Evolutionary conservation across 1,284 basidiomycete species (phyloP).

Genomic region (Anthracocystis panici-leucophaei): DNA sequence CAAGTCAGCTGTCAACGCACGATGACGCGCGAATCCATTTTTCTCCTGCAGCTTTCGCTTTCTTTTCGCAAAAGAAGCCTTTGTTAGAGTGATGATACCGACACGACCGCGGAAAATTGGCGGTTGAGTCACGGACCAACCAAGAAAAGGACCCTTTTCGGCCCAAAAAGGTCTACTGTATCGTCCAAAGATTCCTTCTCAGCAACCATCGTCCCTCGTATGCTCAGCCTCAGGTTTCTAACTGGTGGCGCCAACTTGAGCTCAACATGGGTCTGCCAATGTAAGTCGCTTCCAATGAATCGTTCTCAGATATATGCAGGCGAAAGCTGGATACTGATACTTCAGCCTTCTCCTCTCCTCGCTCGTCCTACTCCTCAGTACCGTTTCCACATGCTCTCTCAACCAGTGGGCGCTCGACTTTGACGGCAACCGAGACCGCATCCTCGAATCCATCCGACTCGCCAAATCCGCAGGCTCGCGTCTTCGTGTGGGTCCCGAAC

Average conservation of each 20-base stretch:
- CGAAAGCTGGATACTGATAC: background rate
- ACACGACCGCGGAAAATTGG: background rate
- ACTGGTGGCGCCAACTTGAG: background rate
- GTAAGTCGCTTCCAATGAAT: constrained; percentile 10
- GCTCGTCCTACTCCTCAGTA: constrained; percentile 22
- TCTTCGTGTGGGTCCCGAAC: constrained; percentile 94
- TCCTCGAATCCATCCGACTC: constrained; percentile 85
- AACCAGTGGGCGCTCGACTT: constrained; percentile 98
- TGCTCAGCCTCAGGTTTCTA: background rate
- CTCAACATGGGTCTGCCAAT: constrained; percentile 46
- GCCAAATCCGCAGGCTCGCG: constrained; percentile 91
- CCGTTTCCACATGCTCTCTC: constrained; percentile 77
- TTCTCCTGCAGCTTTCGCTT: background rate
- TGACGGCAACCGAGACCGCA: constrained; percentile 83
- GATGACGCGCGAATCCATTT: constrained; percentile 18
- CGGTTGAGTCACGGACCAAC: constrained; percentile 3
- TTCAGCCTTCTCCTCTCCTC: background rate
- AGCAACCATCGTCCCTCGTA: constrained; percentile 3
- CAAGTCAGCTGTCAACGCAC: constrained; percentile 14
- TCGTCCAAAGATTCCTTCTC: background rate
- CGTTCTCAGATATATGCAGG: background rate
- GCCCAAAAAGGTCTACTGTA: constrained; percentile 2
- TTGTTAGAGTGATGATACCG: background rate
- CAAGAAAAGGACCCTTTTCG: constrained; percentile 4
- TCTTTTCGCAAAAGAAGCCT: background rate